These are phyloP conservation scores for Diatrype stigma DNA, from an alignment of 2,329 filamentous ascomycete species.

Conservation along the genomic window DNA sequence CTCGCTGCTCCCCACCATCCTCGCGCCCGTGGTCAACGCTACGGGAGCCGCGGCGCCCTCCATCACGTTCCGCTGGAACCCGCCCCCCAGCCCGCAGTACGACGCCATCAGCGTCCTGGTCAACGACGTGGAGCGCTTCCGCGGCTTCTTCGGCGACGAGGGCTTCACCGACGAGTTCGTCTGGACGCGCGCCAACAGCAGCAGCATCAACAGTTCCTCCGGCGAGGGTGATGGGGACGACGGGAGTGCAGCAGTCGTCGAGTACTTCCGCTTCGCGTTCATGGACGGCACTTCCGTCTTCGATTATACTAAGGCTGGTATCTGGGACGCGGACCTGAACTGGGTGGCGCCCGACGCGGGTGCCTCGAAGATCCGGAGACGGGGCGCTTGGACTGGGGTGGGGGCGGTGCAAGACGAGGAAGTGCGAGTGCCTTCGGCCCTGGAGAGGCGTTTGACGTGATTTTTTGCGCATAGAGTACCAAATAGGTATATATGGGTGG, in stretches of 20 bases:
- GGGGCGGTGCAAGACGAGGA: conserved; percentile 12
- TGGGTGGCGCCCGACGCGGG: conserved; percentile 66
- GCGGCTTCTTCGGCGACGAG: conserved; percentile 63
- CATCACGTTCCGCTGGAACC: conserved; percentile 58
- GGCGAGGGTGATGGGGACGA: conserved; percentile 23
- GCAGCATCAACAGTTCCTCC: neutral
- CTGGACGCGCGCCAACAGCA: conserved; percentile 50
- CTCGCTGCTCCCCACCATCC: conserved; percentile 55
- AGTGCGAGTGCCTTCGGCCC: conserved; percentile 8
- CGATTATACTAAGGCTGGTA: conserved; percentile 74
- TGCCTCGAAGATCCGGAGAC: conserved; percentile 43
- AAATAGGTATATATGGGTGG: neutral
- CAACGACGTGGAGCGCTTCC: conserved; percentile 79
- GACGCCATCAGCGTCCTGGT: conserved; percentile 78
- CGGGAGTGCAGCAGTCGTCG: too few relatives aligned
- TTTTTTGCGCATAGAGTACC: neutral
- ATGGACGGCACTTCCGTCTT: conserved; percentile 60
- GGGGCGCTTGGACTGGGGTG: too few relatives aligned
- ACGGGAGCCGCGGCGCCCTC: conserved; percentile 44
- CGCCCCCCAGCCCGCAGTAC: conserved; percentile 47
- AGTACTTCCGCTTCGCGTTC: conserved; percentile 77
- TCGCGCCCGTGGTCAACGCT: conserved; percentile 41
- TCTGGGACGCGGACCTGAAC: conserved; percentile 59
- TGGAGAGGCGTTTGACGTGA: conserved; percentile 1
- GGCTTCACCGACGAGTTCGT: conserved; percentile 47